phyloP scores from a whole-genome alignment of 495 filamentous ascomycete species.

The Gamarada debralockiae region DNA sequence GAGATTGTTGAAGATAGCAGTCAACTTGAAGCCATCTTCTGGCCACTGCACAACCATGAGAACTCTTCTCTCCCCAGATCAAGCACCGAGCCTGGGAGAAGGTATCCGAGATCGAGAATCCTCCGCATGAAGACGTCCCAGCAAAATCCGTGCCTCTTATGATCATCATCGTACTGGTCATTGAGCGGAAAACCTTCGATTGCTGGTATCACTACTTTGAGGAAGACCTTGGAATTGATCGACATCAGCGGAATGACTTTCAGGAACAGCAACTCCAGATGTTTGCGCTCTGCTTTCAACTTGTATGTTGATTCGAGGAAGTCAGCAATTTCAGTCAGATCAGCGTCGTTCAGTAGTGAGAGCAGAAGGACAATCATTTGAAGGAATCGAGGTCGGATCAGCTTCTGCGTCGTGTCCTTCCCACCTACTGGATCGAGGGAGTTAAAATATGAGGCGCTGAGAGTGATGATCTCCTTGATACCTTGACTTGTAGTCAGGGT shows the following conservation, averaged over 20 bases:
- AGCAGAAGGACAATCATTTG: conserved; percentile 36
- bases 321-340: conserved; percentile 26
- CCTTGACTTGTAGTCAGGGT: too few species aligned
- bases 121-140: conserved; percentile 30
- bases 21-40: conserved; percentile 31
- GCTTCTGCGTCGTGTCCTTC: conserved; percentile 21
- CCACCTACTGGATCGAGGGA: conserved; percentile 24
- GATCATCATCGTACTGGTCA: conserved; percentile 11
- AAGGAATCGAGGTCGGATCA: conserved; percentile 32
- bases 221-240: too few species aligned
- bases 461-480: too few species aligned
- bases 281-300: not conserved
- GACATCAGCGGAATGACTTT: not conserved
- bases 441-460: conserved; percentile 32
- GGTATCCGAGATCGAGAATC: conserved; percentile 25
- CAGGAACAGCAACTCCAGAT: not conserved
- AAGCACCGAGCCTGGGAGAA: conserved; percentile 27
- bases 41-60: conserved; percentile 35
- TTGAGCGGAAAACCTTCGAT: conserved; percentile 24
- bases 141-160: conserved; percentile 15
- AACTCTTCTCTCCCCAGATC: conserved; percentile 20
- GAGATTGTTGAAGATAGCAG: conserved; percentile 25
- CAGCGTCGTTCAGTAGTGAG: conserved; percentile 31
- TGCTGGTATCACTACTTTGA: conserved; percentile 29
- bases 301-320: conserved; percentile 20